Evolutionary conservation across 495 filamentous ascomycete species (phyloP).

Genomic region (Trichocladium antarcticum): DNA sequence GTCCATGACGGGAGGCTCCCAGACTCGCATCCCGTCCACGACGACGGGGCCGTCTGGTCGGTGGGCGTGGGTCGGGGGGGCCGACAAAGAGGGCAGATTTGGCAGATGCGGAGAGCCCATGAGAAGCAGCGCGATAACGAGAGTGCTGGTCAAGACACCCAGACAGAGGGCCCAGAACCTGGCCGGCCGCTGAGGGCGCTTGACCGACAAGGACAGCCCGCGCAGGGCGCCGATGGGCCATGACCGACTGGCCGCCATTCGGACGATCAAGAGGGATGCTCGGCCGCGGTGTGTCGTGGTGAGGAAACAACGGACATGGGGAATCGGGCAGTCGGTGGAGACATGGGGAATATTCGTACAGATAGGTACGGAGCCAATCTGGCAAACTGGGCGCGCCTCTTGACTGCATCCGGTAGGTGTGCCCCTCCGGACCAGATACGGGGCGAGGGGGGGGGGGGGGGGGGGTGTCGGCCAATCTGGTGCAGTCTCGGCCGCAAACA

Average conservation of each 20-base stretch:
- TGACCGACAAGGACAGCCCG: neutral
- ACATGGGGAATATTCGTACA: too few relatives aligned
- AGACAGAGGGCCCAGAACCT: neutral
- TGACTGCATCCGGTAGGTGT: too few relatives aligned
- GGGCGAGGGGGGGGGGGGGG: too few relatives aligned
- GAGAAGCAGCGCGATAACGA: neutral
- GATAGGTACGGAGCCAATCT: too few relatives aligned
- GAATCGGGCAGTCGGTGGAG: too few relatives aligned
- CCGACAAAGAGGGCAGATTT: neutral
- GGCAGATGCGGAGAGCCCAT: neutral
- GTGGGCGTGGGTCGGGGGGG: neutral
- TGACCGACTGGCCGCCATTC: neutral
- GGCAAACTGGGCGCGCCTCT: too few relatives aligned
- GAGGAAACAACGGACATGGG: too few relatives aligned
- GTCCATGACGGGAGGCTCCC: conserved; percentile 2
- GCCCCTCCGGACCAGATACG: too few relatives aligned
- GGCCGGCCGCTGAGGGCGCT: neutral
- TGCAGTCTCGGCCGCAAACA: too few relatives aligned
- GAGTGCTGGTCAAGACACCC: conserved; percentile 1
- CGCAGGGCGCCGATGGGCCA: neutral
- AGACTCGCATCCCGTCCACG: neutral
- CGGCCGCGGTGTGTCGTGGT: too few relatives aligned
- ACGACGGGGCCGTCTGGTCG: neutral
- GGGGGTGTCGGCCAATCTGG: too few relatives aligned
- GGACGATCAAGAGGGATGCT: too few relatives aligned